A percentile compares a stretch with the other conserved stretches of the same genome.
Evolutionary conservation across 2,329 filamentous ascomycete species (phyloP).

Genomic region (Pseudogymnoascus sp.): DNA sequence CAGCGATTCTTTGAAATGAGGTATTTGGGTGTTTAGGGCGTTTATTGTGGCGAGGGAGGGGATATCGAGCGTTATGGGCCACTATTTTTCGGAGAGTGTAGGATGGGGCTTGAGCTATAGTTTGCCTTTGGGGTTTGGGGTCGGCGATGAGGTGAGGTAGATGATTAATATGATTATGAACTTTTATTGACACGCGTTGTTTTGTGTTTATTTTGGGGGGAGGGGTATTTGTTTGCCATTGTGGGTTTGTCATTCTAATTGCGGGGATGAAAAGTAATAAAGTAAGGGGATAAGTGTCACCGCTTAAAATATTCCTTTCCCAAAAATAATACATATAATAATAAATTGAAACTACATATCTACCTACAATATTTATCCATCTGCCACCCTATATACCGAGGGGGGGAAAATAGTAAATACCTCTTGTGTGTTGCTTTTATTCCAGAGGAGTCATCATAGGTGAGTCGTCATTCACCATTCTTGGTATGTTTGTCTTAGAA

Average conservation of each 20-base stretch:
- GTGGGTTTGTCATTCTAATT: too few species aligned
- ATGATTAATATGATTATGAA: slow-evolving; percentile 9
- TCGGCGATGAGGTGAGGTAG: background rate
- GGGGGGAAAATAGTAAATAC: background rate
- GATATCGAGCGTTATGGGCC: background rate
- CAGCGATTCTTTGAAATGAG: background rate
- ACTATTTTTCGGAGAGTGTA: background rate
- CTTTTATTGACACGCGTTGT: background rate
- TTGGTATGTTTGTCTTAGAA: background rate
- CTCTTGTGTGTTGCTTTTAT: background rate
- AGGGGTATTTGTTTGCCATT: background rate
- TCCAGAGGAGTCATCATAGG: background rate
- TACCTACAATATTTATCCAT: background rate
- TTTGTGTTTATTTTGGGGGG: background rate
- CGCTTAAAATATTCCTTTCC: background rate
- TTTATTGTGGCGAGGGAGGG: background rate
- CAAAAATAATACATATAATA: background rate
- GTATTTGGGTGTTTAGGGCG: background rate
- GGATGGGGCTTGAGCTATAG: background rate
- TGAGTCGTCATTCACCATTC: background rate
- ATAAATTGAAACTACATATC: background rate
- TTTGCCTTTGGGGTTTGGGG: background rate
- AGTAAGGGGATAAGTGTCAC: background rate
- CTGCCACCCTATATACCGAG: background rate
- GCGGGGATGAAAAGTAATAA: background rate